A percentile compares a stretch with the other conserved stretches of the same genome.
phyloP scores from a whole-genome alignment of 208 protist genomes.

The Strigomonas culicis region DNA sequence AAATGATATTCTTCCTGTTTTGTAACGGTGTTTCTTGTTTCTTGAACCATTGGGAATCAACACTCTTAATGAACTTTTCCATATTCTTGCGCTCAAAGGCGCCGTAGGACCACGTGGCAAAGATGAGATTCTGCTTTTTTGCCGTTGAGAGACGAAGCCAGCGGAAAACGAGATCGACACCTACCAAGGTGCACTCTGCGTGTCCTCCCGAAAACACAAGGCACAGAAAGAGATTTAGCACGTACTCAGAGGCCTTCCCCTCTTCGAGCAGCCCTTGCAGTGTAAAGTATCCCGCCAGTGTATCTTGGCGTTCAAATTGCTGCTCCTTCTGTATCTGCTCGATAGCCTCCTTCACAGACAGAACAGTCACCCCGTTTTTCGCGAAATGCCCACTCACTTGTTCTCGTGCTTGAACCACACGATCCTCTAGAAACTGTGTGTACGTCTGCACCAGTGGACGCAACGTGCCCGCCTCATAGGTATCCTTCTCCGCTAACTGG shows the following conservation, averaged over 20 bases:
- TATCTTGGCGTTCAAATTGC: constrained; percentile 24
- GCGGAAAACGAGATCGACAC: constrained; percentile 21
- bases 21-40: constrained; percentile 21
- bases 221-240: constrained; percentile 46
- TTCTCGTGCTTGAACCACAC: too few species aligned
- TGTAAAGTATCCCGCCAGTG: constrained; percentile 36
- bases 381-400: too few species aligned
- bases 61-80: constrained; percentile 17
- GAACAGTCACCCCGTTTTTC: too few species aligned
- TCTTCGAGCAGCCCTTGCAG: constrained; percentile 23
- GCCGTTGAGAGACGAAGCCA: not conserved
- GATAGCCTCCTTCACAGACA: constrained; percentile 13
- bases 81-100: constrained; percentile 23
- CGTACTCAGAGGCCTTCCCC: constrained; percentile 27
- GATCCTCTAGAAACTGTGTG: constrained; percentile 7
- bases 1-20: constrained; percentile 31
- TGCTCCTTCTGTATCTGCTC: constrained; percentile 14
- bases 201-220: constrained; percentile 25
- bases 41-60: constrained; percentile 28
- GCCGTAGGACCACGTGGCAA: constrained; percentile 35
- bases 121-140: constrained; percentile 18
- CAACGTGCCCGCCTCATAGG: constrained; percentile 1
- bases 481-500: constrained; percentile 16
- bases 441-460: constrained; percentile 17
- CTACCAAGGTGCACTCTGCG: constrained; percentile 34